Evolutionary conservation across 352 stramenopile species (phyloP).

Genomic region (Pythium folliculosum): DNA sequence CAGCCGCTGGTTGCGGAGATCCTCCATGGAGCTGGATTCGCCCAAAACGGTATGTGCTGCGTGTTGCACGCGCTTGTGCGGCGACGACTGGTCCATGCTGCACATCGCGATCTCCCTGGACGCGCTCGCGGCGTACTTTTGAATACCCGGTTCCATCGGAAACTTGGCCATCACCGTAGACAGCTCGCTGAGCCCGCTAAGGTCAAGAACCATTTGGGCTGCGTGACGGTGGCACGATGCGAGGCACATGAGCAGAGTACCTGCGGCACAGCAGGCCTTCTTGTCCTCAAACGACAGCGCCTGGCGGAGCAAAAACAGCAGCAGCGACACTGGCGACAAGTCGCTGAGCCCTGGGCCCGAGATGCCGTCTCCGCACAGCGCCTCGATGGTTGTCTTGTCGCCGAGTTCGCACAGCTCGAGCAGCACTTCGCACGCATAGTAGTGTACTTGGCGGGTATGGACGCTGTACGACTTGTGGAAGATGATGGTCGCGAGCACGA

Average conservation of each 20-base stretch:
- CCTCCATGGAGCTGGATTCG: conserved; percentile 31
- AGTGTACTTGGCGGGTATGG: conserved; percentile 83
- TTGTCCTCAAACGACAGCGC: conserved; percentile 76
- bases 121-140: conserved; percentile 60
- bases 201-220: conserved; percentile 46
- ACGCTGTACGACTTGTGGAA: conserved; percentile 82
- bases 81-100: conserved; percentile 38
- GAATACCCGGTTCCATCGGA: conserved; percentile 62
- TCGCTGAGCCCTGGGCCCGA: conserved; percentile 33
- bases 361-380: conserved; percentile 46
- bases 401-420: conserved; percentile 73
- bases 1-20: conserved; percentile 12
- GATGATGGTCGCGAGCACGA: conserved; percentile 71
- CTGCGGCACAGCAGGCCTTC: conserved; percentile 75
- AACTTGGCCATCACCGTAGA: conserved; percentile 79
- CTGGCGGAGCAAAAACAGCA: conserved; percentile 75
- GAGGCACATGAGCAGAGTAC: conserved; percentile 75
- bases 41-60: not conserved
- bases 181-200: conserved; percentile 68
- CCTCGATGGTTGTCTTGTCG: conserved; percentile 52
- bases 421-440: conserved; percentile 81
- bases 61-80: not conserved
- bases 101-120: conserved; percentile 62
- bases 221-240: conserved; percentile 55
- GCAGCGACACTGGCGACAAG: conserved; percentile 60